phyloP scores from a whole-genome alignment of 2,329 filamentous ascomycete genomes.

The Fusarium drepaniforme region DNA sequence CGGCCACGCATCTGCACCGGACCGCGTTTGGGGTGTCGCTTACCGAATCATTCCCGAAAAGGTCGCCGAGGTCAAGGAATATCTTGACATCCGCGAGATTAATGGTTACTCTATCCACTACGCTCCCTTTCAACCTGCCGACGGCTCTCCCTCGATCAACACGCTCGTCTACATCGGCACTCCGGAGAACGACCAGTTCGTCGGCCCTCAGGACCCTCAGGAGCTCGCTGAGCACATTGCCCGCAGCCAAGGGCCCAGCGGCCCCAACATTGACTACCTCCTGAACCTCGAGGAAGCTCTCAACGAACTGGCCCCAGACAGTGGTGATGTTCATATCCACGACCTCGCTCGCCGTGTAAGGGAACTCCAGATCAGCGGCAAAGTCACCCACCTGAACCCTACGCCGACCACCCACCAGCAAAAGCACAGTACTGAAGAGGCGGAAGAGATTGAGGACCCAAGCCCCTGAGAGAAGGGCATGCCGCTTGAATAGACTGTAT shows the following conservation, averaged over 20 bases:
- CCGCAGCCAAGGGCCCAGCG: constrained; percentile 82
- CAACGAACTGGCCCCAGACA: constrained; percentile 77
- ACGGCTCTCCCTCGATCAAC: constrained; percentile 56
- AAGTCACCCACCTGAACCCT: constrained; percentile 21
- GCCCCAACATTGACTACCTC: constrained; percentile 91
- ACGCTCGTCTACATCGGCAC: constrained; percentile 94
- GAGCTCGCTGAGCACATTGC: constrained; percentile 85
- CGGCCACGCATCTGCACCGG: constrained; percentile 69
- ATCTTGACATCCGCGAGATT: constrained; percentile 96
- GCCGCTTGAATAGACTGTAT: neutral
- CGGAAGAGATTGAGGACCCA: constrained; percentile 46
- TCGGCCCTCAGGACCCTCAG: constrained; percentile 84
- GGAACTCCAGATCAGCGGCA: constrained; percentile 58
- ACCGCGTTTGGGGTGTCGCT: constrained; percentile 89
- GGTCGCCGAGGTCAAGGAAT: constrained; percentile 85
- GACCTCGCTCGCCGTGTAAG: constrained; percentile 83
- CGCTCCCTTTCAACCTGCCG: constrained; percentile 78
- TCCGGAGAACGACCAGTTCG: constrained; percentile 92
- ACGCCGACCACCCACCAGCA: constrained; percentile 32
- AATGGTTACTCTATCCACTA: constrained; percentile 97
- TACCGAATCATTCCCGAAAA: constrained; percentile 82
- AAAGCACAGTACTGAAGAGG: constrained; percentile 43
- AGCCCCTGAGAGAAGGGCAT: constrained; percentile 1
- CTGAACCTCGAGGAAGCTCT: constrained; percentile 83
- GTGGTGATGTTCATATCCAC: constrained; percentile 84